Conservation (phyloP, 352 stramenopile species). For the Aphanomyces cochlioides region DNA sequence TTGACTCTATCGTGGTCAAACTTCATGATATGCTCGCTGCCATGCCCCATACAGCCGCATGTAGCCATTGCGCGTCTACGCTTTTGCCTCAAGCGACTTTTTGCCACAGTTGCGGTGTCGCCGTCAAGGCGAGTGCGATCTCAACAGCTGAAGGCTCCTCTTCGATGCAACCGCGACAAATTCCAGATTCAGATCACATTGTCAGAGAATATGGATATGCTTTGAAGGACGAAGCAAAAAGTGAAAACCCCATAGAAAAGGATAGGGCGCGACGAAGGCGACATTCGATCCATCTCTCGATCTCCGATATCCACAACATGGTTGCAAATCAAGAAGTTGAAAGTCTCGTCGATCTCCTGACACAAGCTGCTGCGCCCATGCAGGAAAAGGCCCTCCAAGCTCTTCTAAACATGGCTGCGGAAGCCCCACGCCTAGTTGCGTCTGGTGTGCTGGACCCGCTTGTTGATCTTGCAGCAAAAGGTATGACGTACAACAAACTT, state of each 20-base stretch:
- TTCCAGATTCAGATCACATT: neutral
- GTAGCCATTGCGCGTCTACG: neutral
- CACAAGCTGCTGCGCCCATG: neutral
- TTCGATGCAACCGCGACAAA: neutral
- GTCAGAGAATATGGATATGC: constrained; percentile 13
- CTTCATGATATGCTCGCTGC: neutral
- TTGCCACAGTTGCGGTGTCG: constrained; percentile 11
- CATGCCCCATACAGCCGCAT: neutral
- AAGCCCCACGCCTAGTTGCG: neutral
- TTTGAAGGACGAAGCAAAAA: neutral
- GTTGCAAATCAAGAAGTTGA: constrained; percentile 3
- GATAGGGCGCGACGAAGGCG: neutral
- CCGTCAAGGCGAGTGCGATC: neutral
- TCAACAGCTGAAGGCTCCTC: neutral
- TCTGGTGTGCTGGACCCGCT: neutral
- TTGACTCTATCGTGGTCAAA: neutral
- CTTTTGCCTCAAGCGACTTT: neutral
- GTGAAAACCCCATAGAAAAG: neutral
- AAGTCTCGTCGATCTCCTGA: neutral
- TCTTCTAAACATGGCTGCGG: constrained; percentile 6
- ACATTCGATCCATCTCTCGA: constrained; percentile 9
- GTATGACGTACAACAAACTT: neutral
- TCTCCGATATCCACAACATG: constrained; percentile 5
- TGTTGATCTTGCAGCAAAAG: neutral
- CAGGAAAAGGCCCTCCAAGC: constrained; percentile 3